Evolutionary conservation across 345 rosid genomes (phyloP).

Genomic region (Populus nigra): DNA sequence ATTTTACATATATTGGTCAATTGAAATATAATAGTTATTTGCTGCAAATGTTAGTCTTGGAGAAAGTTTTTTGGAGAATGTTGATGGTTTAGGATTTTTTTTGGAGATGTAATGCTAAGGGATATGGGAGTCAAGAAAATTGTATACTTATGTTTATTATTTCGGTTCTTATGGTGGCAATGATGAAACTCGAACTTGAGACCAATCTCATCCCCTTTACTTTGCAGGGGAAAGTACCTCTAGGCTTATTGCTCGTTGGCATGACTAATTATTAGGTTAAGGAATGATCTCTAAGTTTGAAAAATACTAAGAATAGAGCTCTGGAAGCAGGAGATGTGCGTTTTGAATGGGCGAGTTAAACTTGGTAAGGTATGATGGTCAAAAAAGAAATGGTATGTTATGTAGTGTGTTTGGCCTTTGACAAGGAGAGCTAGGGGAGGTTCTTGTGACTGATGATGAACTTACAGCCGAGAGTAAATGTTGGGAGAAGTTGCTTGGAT

Average conservation of each 20-base stretch:
- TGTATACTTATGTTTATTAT: background rate
- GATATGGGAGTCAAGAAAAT: background rate
- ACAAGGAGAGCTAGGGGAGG: background rate
- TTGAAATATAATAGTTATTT: background rate
- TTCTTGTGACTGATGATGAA: background rate
- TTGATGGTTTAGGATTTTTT: too few relatives aligned
- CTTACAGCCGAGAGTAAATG: background rate
- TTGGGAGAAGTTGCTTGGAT: background rate
- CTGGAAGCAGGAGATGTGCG: background rate
- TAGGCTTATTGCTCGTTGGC: background rate
- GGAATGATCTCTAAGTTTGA: background rate
- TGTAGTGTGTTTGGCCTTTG: background rate
- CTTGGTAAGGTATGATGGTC: background rate
- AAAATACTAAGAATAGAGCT: background rate
- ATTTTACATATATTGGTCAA: background rate
- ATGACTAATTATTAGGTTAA: background rate
- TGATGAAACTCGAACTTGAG: background rate
- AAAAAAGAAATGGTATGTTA: background rate
- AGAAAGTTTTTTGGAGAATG: too few relatives aligned
- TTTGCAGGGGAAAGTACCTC: background rate
- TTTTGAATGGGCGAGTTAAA: background rate
- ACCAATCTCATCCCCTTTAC: background rate
- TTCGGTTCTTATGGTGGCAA: background rate
- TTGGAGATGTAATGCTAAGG: background rate
- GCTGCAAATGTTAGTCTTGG: too few relatives aligned